phyloP scores from a whole-genome alignment of 306 rosid species.

The Cicer arietinum region DNA sequence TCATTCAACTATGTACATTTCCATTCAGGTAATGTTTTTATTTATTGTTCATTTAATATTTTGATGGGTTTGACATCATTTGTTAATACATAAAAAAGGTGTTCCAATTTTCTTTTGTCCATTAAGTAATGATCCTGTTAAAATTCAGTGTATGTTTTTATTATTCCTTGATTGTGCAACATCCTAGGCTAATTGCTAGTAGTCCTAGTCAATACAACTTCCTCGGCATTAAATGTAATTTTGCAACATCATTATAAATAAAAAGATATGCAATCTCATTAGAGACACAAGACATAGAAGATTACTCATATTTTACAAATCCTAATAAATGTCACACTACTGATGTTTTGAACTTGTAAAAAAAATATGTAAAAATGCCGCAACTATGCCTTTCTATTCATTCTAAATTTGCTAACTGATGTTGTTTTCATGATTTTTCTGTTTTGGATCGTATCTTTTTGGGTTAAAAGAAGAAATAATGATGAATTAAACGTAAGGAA shows the following conservation, averaged over 20 bases:
- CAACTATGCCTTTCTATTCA: constrained; percentile 30
- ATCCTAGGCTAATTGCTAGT: no score
- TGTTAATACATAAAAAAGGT: constrained; percentile 17
- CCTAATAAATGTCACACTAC: constrained; percentile 1
- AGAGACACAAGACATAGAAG: no score
- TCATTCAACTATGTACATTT: constrained; percentile 81
- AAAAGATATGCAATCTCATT: no score
- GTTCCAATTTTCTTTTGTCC: constrained; percentile 3
- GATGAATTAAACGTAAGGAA: background rate
- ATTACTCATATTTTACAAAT: no score
- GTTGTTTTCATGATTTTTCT: background rate
- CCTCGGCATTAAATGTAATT: no score
- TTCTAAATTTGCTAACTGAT: constrained; percentile 11
- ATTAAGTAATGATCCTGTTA: background rate
- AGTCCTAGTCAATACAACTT: no score
- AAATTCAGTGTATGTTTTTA: no score
- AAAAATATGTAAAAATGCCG: constrained; percentile 15
- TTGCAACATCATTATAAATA: no score
- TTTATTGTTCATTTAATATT: constrained; percentile 24
- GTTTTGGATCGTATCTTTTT: background rate
- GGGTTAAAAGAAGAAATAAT: constrained; percentile 9
- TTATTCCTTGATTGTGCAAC: no score
- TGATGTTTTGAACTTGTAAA: constrained; percentile 25
- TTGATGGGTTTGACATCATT: constrained; percentile 10
- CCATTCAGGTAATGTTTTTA: constrained; percentile 80